Evolutionary conservation across 2,329 filamentous ascomycete species (phyloP), one percentile per base, ranked within the genome.

Genomic region (Eutypella sp.): DNA sequence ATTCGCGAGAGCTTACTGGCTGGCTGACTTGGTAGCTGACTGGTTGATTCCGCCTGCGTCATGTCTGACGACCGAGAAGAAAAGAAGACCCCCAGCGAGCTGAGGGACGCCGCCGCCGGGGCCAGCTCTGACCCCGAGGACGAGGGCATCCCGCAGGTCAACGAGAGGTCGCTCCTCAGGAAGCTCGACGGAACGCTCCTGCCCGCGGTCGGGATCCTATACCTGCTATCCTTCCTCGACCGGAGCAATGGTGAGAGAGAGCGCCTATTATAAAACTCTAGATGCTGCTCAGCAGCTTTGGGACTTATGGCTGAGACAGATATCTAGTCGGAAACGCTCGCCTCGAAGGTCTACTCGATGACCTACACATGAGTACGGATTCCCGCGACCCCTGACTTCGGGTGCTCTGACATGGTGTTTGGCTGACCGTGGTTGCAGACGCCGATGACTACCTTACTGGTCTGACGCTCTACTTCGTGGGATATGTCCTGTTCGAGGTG

Each of bases 361-460:
- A 81, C 52, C 50, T 81, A 3, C 44, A 72, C 39, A 80, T 80
- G 66, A 73, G 80, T 71, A 70, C 62, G 38, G 62, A 54, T 67
- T 1, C 60, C 53, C 20, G 7, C 18, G 16, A 9, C 22, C 16
- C 10, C 13, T 9, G 13, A 9, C 0, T 51, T 42, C 10, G 60
- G 65, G 43, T 65, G 4, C 18, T n/a, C n/a, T n/a, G n/a, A n/a
- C n/a, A n/a, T n/a, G n/a, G n/a, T n/a, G n/a, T 51, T 1, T 46
- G 42, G 20, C 46, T 41, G 29, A 50, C 20, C 11, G 29, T 15
- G 11, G 29, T 13, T 18, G 18, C 36, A 75, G 74, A 74, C 22
- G 79, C 76, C 1, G 76, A 83, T 39, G 72, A 85, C 53, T 87
- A 87, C 47, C 68, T 86, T 1, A 82, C 78, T 0, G 80, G 81